Base-by-base conservation (phyloP, 2,329 filamentous ascomycete genomes). In the Aspergillus sp. region DNA sequence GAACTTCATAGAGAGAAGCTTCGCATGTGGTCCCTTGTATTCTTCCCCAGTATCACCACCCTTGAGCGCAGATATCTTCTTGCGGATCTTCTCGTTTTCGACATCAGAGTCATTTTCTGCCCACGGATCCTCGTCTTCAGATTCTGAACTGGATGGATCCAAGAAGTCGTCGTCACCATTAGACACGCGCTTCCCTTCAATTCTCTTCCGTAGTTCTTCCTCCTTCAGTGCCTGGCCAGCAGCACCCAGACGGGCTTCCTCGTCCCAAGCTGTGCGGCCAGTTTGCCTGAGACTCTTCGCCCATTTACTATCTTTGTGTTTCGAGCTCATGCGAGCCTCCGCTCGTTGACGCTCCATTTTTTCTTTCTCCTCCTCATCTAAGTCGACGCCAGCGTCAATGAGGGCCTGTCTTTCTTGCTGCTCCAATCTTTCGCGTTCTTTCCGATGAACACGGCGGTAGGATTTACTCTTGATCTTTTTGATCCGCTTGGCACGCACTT, bases 391-490 rank as follows among this genome's bases (percentile, higher is more conserved):
- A 15, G 78, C 78, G 44, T 81, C 80, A 42, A 75, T 72, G 45
- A 84, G 68, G 35, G 78, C 76, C 49, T 81, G 75, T 47, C 74
- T 73, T 55, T 85, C 81, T 43, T 76, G 71, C 51, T 81, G 71
- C 44, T 79, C 75, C 50, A 79, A 62, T 53, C 76, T 77, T 63
- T 85, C 80, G 12, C 81, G 75, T 63, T 86, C 87, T 64, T 86
- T 95, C 33, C 91, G 83, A 69, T 97, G 91, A 12, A 97, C 85
- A 41, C 90, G 85, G 47, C 91, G 87, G 65, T 95, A 98, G 0
- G 90, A 82, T 68, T 96, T 98, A 65, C 88, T 94, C 77, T 98
- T 98, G 73, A 98, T 98, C 75, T 97, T 97, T 74, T 96, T 95
- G 71, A 98, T 89, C 20, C 93, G 85, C 71, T 90, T 94, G 6